These are phyloP conservation scores for Cokeromyces recurvatus DNA, from an alignment of 371 early-diverging fungal genomes.

Conservation along the genomic window DNA sequence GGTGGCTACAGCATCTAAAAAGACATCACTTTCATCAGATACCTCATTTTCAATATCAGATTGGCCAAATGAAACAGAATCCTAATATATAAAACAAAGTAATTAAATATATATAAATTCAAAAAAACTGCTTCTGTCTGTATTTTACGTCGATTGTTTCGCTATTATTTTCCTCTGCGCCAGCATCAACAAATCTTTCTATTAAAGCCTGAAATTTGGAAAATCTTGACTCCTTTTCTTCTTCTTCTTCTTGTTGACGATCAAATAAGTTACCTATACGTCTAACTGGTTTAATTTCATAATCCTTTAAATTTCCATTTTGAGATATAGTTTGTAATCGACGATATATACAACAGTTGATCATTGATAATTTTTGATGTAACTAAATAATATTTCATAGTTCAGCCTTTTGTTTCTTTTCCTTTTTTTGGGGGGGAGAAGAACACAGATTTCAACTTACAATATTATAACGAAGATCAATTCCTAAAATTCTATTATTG, in stretches of 20 bases:
- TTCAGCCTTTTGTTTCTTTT: too few relatives aligned
- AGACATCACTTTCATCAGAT: conserved; percentile 15
- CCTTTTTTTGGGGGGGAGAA: too few relatives aligned
- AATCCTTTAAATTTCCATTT: conserved; percentile 1
- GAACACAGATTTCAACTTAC: too few relatives aligned
- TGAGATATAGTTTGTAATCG: conserved; percentile 22
- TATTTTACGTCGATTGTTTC: background rate
- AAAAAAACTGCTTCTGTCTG: too few relatives aligned
- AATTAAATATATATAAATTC: too few relatives aligned
- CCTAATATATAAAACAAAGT: too few relatives aligned
- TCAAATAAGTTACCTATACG: background rate
- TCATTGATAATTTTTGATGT: conserved; percentile 89
- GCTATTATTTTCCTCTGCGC: background rate
- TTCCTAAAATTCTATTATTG: conserved; percentile 33
- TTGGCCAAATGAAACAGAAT: conserved; percentile 1
- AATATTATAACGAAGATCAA: conserved; percentile 71
- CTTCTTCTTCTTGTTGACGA: background rate
- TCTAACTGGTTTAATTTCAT: background rate
- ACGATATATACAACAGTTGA: conserved; percentile 81
- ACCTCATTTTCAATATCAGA: conserved; percentile 8
- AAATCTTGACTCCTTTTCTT: background rate
- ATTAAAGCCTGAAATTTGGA: conserved; percentile 7
- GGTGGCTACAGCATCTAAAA: conserved; percentile 18
- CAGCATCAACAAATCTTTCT: conserved; percentile 9
- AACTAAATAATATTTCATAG: conserved; percentile 21